phyloP scores from a whole-genome alignment of 345 rosid genomes.

The Salix brachista region DNA sequence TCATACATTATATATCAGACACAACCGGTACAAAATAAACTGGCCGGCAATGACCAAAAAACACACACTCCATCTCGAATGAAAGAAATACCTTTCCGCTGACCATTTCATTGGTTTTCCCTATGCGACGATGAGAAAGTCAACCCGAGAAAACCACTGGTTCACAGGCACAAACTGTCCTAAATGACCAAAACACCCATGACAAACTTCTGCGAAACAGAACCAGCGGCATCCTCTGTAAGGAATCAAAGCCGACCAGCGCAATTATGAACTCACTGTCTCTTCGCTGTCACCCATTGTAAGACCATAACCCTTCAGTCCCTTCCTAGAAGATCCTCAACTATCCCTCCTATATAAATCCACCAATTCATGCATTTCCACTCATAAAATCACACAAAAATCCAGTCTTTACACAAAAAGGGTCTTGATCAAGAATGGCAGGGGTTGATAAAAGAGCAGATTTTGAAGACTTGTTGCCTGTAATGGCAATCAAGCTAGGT shows the following conservation, averaged over 20 bases:
- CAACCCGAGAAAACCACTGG: background rate
- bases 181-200: constrained; percentile 18
- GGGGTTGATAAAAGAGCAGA: too few relatives aligned
- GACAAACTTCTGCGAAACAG: constrained; percentile 19
- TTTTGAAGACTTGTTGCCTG: too few relatives aligned
- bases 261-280: constrained; percentile 17
- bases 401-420: too few relatives aligned
- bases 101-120: background rate
- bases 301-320: constrained; percentile 3
- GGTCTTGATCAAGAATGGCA: too few relatives aligned
- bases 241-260: constrained; percentile 20
- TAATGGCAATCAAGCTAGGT: too few relatives aligned
- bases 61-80: background rate
- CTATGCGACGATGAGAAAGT: background rate
- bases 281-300: constrained; percentile 48
- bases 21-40: too few relatives aligned
- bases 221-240: background rate
- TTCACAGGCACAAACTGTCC: background rate
- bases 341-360: too few relatives aligned
- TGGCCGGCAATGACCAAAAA: too few relatives aligned
- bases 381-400: too few relatives aligned
- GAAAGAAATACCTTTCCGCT: background rate
- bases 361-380: too few relatives aligned
- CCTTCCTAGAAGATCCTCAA: constrained; percentile 45
- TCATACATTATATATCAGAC: too few relatives aligned